These are phyloP conservation scores for Candida ascalaphidarum DNA, from an alignment of 805 yeast genomes.

Conservation along the genomic window DNA sequence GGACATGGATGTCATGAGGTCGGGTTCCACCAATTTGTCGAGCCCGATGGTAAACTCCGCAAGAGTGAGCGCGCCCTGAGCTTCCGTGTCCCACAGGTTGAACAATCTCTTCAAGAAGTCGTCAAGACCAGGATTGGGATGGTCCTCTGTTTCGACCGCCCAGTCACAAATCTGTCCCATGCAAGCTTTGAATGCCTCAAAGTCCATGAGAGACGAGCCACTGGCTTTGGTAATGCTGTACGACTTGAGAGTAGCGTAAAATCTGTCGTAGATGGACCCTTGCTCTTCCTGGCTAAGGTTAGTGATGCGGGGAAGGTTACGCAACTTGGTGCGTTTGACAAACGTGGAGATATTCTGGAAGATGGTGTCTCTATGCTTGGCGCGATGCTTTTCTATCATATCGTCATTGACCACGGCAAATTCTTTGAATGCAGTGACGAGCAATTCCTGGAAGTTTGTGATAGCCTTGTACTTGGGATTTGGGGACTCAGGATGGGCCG, in stretches of 20 bases:
- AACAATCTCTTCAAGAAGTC: slow-evolving; percentile 60
- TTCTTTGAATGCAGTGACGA: slow-evolving; percentile 90
- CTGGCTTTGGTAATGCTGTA: slow-evolving; percentile 40
- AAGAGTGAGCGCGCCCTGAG: slow-evolving; percentile 49
- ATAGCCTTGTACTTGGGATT: slow-evolving; percentile 57
- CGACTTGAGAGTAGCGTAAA: slow-evolving; percentile 68
- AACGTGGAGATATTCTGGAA: slow-evolving; percentile 81
- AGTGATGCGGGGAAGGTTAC: slow-evolving; percentile 72
- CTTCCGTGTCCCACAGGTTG: slow-evolving; percentile 57
- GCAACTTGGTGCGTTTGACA: slow-evolving; percentile 83
- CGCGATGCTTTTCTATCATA: slow-evolving; percentile 59
- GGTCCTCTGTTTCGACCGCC: slow-evolving; percentile 26
- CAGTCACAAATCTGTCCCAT: slow-evolving; percentile 78
- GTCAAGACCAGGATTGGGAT: slow-evolving; percentile 16
- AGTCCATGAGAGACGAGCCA: slow-evolving; percentile 64
- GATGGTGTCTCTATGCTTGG: slow-evolving; percentile 65
- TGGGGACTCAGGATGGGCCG: slow-evolving; percentile 66
- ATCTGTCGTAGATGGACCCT: slow-evolving; percentile 75
- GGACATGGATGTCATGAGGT: slow-evolving; percentile 70
- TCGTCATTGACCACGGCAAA: slow-evolving; percentile 75
- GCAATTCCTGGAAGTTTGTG: slow-evolving; percentile 80
- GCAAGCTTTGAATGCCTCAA: slow-evolving; percentile 61
- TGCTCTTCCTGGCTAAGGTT: slow-evolving; percentile 51
- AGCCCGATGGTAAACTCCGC: slow-evolving; percentile 68
- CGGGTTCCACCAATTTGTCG: slow-evolving; percentile 58